Base-by-base conservation (phyloP, 768 basidiomycete genomes). In the Amanita rubescens region DNA sequence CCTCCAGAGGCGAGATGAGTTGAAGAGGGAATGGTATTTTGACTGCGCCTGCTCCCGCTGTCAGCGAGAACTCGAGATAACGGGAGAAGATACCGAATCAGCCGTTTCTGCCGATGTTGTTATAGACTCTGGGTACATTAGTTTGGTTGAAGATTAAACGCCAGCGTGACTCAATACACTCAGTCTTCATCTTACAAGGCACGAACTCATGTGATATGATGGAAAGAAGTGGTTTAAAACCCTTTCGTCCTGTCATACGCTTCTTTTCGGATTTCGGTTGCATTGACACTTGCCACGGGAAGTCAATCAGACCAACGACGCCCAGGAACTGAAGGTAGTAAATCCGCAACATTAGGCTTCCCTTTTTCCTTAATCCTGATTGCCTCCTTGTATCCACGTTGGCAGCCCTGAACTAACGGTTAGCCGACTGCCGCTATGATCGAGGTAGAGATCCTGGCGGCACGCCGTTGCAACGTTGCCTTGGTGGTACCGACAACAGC, bases 21-120 rank as follows among this genome's bases (percentile, higher is more conserved):
- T 65, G 12, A 42, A 57, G 17, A 22, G 44, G 33, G 60, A 67
- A 57, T 59, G 59, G 61, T 65, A 60, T 32, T 62, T 65, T 58
- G 63, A 63, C 34, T 62, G 63, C 14, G 49, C 53, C 1, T 65
- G 65, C 51, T 24, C 45, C 8, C 58, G 64, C 37, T 65, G 64
- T 51, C 44, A 54, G 11, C 43, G 6, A 47, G 63, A 65, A 46
- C 41, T 55, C 19, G n/a, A 45, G 5, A 12, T 3, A 17, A 5
- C 24, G 49, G 35, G 17, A 24, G 6, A n/a, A 10, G 46, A 30
- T 27, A 30, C 27, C 20, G 24, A 19, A 22, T 35, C 20, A 49
- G 34, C 19, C 20, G 15, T 22, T 5, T 27, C 27, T 9, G 30
- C 15, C 19, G 42, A 52, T n/a, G n/a, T 14, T 11, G 17, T 45